Evolutionary conservation across 2,329 filamentous ascomycete species (phyloP).

Genomic region (Beauveria varroae): DNA sequence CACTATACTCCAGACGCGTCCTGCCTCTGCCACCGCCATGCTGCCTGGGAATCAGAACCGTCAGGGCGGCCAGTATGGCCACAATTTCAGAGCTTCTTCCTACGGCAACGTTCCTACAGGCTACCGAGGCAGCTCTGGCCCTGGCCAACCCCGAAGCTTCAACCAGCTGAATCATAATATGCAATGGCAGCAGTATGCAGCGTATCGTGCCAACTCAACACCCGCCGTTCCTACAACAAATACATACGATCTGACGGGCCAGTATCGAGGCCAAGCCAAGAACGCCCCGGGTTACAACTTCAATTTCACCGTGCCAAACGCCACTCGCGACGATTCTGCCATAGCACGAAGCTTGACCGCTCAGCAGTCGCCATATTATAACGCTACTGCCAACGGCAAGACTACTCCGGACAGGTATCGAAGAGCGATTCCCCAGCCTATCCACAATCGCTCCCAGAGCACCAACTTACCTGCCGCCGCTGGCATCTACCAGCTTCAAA

Average conservation of each 20-base stretch:
- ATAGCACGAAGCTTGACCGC: slow-evolving; percentile 35
- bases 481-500: slow-evolving; percentile 24
- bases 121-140: slow-evolving; percentile 49
- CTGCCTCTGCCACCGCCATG: slow-evolving; percentile 43
- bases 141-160: slow-evolving; percentile 72
- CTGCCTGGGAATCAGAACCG: slow-evolving; percentile 46
- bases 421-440: slow-evolving; percentile 45
- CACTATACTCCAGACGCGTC: slow-evolving; percentile 69
- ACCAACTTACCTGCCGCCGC: slow-evolving; percentile 22
- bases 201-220: slow-evolving; percentile 41
- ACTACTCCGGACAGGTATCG: slow-evolving; percentile 71
- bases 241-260: slow-evolving; percentile 19
- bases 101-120: slow-evolving; percentile 31
- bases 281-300: slow-evolving; percentile 33
- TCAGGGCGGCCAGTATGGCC: slow-evolving; percentile 42
- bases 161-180: slow-evolving; percentile 52
- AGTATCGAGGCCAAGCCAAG: slow-evolving; percentile 25
- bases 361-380: slow-evolving; percentile 41
- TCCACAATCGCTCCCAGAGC: slow-evolving; percentile 30
- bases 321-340: slow-evolving; percentile 46
- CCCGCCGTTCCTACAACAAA: slow-evolving; percentile 31
- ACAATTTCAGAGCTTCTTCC: slow-evolving; percentile 12
- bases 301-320: slow-evolving; percentile 28
- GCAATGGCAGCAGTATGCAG: slow-evolving; percentile 43
- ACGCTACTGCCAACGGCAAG: slow-evolving; percentile 32